Evolutionary conservation across 2,329 filamentous ascomycete genomes (phyloP).

Genomic region (Phoma sp.): DNA sequence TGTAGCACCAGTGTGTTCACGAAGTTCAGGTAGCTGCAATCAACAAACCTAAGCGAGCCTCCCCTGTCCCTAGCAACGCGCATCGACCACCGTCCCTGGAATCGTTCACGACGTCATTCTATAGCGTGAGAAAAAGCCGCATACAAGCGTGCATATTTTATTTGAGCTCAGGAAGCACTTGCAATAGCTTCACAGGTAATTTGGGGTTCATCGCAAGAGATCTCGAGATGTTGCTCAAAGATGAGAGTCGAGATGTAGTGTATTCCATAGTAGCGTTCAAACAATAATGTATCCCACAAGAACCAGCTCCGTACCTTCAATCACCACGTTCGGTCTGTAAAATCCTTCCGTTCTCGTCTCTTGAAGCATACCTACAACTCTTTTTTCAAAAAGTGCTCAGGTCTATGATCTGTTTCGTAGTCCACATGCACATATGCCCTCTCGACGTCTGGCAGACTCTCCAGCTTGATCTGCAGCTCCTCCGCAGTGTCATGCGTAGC

Average conservation of each 20-base stretch:
- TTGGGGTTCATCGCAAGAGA: no score
- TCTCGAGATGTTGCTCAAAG: no score
- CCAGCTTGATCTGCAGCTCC: slow-evolving; percentile 90
- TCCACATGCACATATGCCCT: slow-evolving; percentile 96
- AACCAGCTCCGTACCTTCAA: neutral
- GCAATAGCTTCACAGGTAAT: no score
- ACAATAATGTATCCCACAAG: no score
- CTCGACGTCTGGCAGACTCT: slow-evolving; percentile 90
- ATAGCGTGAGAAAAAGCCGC: no score
- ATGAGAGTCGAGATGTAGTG: no score
- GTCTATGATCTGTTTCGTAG: slow-evolving; percentile 94
- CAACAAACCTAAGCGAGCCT: slow-evolving; percentile 38
- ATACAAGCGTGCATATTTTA: no score
- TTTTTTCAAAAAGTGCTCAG: slow-evolving; percentile 77
- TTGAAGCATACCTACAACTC: slow-evolving; percentile 55
- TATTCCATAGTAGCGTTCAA: no score
- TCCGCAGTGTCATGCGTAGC: slow-evolving; percentile 93
- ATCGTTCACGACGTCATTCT: slow-evolving; percentile 10
- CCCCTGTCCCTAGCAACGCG: slow-evolving; percentile 35
- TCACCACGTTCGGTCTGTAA: neutral
- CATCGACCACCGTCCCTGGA: slow-evolving; percentile 20
- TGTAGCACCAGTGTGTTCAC: slow-evolving; percentile 15
- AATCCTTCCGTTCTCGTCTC: neutral
- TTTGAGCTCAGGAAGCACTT: no score
- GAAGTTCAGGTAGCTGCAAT: slow-evolving; percentile 22